These are phyloP conservation scores for Coemansia javaensis DNA, from an alignment of 192 early-diverging fungal species.

Conservation along the genomic window DNA sequence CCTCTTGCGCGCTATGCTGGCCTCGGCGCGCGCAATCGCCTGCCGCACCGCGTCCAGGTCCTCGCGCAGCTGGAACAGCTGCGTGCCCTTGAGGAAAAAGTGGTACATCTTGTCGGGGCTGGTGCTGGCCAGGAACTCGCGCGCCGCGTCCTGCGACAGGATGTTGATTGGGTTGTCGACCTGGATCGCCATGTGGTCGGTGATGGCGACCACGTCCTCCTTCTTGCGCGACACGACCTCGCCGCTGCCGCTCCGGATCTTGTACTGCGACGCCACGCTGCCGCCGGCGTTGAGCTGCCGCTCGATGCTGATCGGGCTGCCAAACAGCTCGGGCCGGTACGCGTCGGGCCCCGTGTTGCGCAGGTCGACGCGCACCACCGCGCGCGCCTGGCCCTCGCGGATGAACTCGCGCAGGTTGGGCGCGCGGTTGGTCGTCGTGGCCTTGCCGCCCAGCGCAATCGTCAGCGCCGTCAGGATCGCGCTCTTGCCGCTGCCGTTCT, in stretches of 20 bases:
- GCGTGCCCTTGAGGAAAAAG: slow-evolving; percentile 87
- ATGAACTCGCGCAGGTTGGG: slow-evolving; percentile 71
- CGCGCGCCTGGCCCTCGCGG: slow-evolving; percentile 71
- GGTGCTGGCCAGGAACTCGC: slow-evolving; percentile 79
- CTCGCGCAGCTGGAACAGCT: slow-evolving; percentile 66
- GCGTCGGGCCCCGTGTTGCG: slow-evolving; percentile 84
- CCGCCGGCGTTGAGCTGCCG: slow-evolving; percentile 60
- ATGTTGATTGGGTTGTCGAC: slow-evolving; percentile 93
- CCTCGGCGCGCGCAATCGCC: slow-evolving; percentile 49
- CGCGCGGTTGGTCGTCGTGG: slow-evolving; percentile 81
- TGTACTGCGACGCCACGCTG: slow-evolving; percentile 57
- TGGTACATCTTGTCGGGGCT: slow-evolving; percentile 85
- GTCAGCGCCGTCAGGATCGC: slow-evolving; percentile 89
- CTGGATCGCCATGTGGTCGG: slow-evolving; percentile 85
- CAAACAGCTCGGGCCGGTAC: slow-evolving; percentile 74
- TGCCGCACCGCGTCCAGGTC: slow-evolving; percentile 66
- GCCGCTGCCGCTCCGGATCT: slow-evolving; percentile 66
- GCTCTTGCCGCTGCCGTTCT: slow-evolving; percentile 97
- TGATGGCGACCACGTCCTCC: slow-evolving; percentile 77
- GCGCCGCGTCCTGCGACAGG: slow-evolving; percentile 88
- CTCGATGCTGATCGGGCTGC: slow-evolving; percentile 76
- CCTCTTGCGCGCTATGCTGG: slow-evolving; percentile 52
- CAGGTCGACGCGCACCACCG: slow-evolving; percentile 63
- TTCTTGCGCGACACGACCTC: slow-evolving; percentile 68
- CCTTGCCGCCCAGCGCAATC: slow-evolving; percentile 89